Evolutionary conservation across 768 basidiomycete genomes (phyloP).

Genomic region (Amanita thiersii): DNA sequence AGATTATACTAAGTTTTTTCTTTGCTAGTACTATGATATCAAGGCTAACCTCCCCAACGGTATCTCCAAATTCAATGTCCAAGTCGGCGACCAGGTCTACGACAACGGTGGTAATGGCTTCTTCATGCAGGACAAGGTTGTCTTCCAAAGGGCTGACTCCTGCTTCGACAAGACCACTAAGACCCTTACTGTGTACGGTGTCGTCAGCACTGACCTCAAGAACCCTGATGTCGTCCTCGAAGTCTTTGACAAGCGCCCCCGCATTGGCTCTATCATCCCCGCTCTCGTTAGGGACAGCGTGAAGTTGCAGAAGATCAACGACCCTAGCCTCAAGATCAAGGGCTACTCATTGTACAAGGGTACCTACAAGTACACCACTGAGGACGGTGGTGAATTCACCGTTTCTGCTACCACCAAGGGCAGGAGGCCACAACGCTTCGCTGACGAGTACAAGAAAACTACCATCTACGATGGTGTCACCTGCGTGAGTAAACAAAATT

Average conservation of each 20-base stretch:
- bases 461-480: no score
- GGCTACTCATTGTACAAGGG: constrained; percentile 1
- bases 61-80: background rate
- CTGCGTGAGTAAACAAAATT: no score
- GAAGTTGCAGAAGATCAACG: background rate
- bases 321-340: background rate
- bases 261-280: constrained; percentile 1
- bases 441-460: no score
- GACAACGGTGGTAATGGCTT: constrained; percentile 1
- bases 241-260: constrained; percentile 1
- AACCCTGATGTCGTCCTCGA: background rate
- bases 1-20: no score
- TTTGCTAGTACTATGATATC: constrained; percentile 1
- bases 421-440: no score
- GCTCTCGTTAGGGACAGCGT: background rate
- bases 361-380: background rate
- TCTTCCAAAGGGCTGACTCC: background rate
- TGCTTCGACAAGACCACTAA: background rate
- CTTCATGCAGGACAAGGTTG: constrained; percentile 1
- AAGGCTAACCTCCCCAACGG: background rate
- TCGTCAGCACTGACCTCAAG: background rate
- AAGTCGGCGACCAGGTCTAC: background rate
- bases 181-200: constrained; percentile 1
- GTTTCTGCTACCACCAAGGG: background rate
- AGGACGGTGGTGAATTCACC: constrained; percentile 2